Percentiles rank a stretch among this genome's conserved stretches.
These are phyloP conservation scores for Thalassiosira profunda DNA, from an alignment of 108 stramenopile species.

Conservation along the genomic window DNA sequence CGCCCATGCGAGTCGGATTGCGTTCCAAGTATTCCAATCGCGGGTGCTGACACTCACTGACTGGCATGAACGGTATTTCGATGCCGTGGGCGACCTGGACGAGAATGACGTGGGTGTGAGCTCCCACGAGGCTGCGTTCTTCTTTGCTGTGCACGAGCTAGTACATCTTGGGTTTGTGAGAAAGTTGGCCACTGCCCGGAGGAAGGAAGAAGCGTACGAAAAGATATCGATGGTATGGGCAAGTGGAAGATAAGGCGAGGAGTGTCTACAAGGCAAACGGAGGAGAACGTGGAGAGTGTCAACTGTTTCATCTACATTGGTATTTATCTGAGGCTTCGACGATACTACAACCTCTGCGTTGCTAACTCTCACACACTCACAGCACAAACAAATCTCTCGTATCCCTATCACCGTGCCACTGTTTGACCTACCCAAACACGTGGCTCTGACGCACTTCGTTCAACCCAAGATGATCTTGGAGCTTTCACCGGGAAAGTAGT, in stretches of 20 bases:
- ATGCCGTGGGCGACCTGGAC: conserved; percentile 14
- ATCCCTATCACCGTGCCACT: no score
- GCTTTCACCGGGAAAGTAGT: not conserved
- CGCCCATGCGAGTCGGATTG: conserved; percentile 19
- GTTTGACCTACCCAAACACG: no score
- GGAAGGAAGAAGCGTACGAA: conserved; percentile 45
- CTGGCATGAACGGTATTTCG: conserved; percentile 46
- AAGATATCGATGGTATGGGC: conserved; percentile 49
- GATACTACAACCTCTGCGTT: no score
- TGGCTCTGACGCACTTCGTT: no score
- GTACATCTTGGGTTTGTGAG: conserved; percentile 37
- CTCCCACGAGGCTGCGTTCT: conserved; percentile 41
- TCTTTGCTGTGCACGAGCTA: conserved; percentile 40
- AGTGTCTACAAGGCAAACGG: no score
- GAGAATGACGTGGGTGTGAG: not conserved
- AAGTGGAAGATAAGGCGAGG: conserved; percentile 7
- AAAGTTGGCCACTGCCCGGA: conserved; percentile 23
- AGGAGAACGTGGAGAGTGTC: no score
- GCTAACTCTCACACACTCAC: no score
- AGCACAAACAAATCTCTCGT: no score
- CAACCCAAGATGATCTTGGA: conserved; percentile 1
- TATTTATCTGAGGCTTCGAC: no score
- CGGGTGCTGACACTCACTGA: conserved; percentile 36
- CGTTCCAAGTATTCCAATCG: conserved; percentile 39
- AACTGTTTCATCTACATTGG: no score